These are phyloP conservation scores for Taphrina communis DNA, from an alignment of 1,139 yeast genomes.

Conservation along the genomic window DNA sequence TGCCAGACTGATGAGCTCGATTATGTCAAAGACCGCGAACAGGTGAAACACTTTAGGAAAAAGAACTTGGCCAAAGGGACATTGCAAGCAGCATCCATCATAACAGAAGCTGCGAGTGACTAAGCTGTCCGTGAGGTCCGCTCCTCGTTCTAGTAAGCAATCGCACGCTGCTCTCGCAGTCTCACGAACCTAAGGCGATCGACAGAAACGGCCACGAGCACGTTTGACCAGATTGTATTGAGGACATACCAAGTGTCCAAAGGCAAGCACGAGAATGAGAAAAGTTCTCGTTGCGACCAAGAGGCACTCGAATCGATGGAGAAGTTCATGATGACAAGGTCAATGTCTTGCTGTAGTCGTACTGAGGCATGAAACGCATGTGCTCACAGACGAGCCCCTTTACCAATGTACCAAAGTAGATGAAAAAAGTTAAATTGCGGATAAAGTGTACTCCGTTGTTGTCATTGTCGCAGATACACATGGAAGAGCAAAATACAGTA, in stretches of 20 bases:
- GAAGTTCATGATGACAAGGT: too few species aligned
- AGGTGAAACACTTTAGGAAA: conserved; percentile 1
- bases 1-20: conserved; percentile 13
- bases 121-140: conserved; percentile 5
- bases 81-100: conserved; percentile 16
- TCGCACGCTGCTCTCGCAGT: neutral
- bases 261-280: too few species aligned
- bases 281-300: too few species aligned
- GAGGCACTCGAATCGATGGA: too few species aligned
- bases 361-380: too few species aligned
- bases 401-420: too few species aligned
- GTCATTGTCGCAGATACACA: too few species aligned
- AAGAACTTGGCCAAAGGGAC: conserved; percentile 1
- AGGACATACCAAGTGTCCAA: neutral
- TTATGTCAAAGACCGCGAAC: neutral
- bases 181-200: conserved; percentile 8
- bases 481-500: too few species aligned
- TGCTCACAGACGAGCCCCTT: too few species aligned
- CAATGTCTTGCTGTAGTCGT: too few species aligned
- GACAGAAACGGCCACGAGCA: conserved; percentile 18
- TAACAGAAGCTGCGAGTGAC: conserved; percentile 8
- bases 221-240: neutral
- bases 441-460: too few species aligned
- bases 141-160: conserved; percentile 5
- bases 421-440: too few species aligned